phyloP scores from a whole-genome alignment of 768 basidiomycete species.

The Mycena kentingensis region DNA sequence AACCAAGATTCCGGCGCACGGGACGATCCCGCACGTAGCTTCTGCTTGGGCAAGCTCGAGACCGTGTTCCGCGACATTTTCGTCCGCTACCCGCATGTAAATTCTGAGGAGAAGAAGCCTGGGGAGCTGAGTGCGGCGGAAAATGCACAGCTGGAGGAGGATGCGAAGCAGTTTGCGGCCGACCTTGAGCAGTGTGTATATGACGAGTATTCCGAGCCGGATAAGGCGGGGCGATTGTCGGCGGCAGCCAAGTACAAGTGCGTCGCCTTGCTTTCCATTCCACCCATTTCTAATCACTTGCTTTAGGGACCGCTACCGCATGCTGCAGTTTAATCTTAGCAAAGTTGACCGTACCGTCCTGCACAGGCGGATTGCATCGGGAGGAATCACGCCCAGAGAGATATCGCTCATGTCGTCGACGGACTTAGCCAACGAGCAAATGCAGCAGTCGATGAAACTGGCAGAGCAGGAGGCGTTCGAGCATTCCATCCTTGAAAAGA shows the following conservation, averaged over 20 bases:
- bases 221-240: conserved; percentile 63
- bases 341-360: conserved; percentile 78
- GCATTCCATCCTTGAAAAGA: conserved; percentile 81
- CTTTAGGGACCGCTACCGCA: conserved; percentile 84
- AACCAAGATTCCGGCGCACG: conserved; percentile 40
- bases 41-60: conserved; percentile 75
- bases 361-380: conserved; percentile 75
- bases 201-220: conserved; percentile 74
- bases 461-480: conserved; percentile 82
- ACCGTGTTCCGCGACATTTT: conserved; percentile 74
- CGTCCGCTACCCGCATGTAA: conserved; percentile 64
- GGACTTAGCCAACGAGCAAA: conserved; percentile 87
- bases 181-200: conserved; percentile 78
- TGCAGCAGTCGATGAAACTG: conserved; percentile 77
- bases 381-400: conserved; percentile 65
- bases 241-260: conserved; percentile 85
- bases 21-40: conserved; percentile 78
- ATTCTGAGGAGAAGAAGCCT: conserved; percentile 42
- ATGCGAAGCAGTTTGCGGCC: conserved; percentile 63
- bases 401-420: conserved; percentile 86
- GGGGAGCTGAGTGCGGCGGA: conserved; percentile 65
- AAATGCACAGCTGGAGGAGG: conserved; percentile 53
- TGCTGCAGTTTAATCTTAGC: conserved; percentile 85
- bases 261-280: conserved; percentile 19
- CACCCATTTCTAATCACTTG: conserved; percentile 6